Conservation (phyloP, 139 green algal species). For the Coelastrella sp. region DNA sequence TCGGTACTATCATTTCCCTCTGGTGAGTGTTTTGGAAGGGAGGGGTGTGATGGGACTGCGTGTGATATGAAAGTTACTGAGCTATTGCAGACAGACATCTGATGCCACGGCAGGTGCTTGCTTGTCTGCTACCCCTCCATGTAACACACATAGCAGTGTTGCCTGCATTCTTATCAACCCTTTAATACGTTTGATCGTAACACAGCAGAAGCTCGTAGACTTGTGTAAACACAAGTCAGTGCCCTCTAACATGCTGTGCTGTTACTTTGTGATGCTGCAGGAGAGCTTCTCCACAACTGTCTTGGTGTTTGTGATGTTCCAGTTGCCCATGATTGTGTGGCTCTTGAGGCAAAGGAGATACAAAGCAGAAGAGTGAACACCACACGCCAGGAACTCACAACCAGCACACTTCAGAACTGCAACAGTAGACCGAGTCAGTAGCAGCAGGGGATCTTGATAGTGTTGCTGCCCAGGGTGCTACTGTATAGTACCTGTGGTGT, state of each 20-base stretch:
- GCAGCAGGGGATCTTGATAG: neutral
- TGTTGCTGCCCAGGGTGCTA: too few species aligned
- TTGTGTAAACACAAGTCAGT: neutral
- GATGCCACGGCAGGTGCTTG: neutral
- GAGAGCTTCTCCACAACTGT: conserved; percentile 27
- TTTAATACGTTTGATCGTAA: too few species aligned
- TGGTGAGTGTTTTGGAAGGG: conserved; percentile 22
- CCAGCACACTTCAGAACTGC: too few species aligned
- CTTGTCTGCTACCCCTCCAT: neutral
- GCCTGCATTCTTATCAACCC: neutral
- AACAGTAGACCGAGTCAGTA: too few species aligned
- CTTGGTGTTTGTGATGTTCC: conserved; percentile 46
- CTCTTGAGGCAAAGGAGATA: neutral
- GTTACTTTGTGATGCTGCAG: neutral
- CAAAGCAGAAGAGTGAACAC: neutral
- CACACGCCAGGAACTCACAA: too few species aligned
- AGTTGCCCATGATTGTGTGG: conserved; percentile 48
- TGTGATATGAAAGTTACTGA: neutral
- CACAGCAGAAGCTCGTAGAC: neutral
- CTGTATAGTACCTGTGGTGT: too few species aligned
- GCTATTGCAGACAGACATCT: neutral
- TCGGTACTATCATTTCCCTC: conserved; percentile 41
- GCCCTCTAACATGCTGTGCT: neutral
- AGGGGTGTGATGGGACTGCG: neutral
- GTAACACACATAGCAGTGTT: neutral